A percentile compares a stretch with the other conserved stretches of the same genome.
Conservation (phyloP, 208 protist species). For the Acanthamoeba quina region DNA sequence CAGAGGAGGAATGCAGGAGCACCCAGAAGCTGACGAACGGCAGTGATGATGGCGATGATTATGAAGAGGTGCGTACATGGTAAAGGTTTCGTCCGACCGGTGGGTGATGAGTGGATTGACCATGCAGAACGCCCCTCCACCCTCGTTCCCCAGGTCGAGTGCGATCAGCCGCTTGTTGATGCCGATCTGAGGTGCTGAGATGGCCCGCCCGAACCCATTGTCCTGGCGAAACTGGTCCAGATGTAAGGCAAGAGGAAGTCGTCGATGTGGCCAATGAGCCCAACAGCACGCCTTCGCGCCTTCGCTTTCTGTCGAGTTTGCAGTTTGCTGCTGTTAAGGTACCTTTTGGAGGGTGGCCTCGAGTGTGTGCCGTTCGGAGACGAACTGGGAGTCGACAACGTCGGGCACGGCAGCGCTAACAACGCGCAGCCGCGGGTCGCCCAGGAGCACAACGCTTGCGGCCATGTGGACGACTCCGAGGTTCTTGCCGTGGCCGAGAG, state of each 20-base stretch:
- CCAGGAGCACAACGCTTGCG: constrained; percentile 20
- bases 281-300: too few relatives aligned
- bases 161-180: constrained; percentile 63
- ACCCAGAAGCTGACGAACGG: background rate
- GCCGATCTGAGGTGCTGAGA: constrained; percentile 41
- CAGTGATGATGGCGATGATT: background rate
- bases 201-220: constrained; percentile 54
- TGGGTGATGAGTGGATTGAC: constrained; percentile 55
- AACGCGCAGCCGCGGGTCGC: background rate
- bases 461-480: background rate
- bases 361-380: background rate
- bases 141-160: constrained; percentile 28
- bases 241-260: too few relatives aligned
- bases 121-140: constrained; percentile 26
- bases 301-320: too few relatives aligned
- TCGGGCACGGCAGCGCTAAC: background rate
- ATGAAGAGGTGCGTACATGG: background rate
- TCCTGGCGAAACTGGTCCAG: too few relatives aligned
- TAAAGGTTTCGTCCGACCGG: constrained; percentile 8
- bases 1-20: background rate
- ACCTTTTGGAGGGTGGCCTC: constrained; percentile 51
- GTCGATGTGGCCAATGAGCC: too few relatives aligned
- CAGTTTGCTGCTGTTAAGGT: background rate
- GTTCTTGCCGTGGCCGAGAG: too few relatives aligned
- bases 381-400: constrained; percentile 14